Percentiles rank a stretch among this genome's conserved stretches.
Evolutionary conservation across 371 early-diverging fungal genomes (phyloP).

Genomic region (Rhizomucor pusillus): DNA sequence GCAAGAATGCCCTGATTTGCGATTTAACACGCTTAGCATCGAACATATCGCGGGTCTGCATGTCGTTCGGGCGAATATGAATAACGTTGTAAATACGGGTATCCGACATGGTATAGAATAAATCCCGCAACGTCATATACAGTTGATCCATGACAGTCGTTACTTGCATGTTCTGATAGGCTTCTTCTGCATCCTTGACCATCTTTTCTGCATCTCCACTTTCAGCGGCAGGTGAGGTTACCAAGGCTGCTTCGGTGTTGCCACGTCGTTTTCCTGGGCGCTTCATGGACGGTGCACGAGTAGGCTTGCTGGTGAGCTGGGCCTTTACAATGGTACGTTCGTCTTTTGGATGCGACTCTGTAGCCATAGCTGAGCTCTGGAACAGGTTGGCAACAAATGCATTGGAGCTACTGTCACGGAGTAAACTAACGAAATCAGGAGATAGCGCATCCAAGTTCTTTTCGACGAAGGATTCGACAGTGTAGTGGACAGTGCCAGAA

Average conservation of each 20-base stretch:
- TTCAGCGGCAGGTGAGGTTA: slow-evolving; percentile 13
- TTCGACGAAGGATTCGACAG: slow-evolving; percentile 66
- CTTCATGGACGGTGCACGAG: slow-evolving; percentile 70
- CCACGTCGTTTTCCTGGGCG: slow-evolving; percentile 37
- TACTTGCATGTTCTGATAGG: slow-evolving; percentile 50
- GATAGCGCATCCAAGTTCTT: slow-evolving; percentile 72
- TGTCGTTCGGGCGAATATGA: slow-evolving; percentile 79
- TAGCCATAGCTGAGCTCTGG: slow-evolving; percentile 74
- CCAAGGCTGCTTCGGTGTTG: slow-evolving; percentile 3
- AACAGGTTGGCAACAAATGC: slow-evolving; percentile 83
- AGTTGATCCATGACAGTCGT: slow-evolving; percentile 70
- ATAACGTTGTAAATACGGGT: slow-evolving; percentile 87
- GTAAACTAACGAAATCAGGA: slow-evolving; percentile 81
- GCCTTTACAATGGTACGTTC: slow-evolving; percentile 48
- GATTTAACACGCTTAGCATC: slow-evolving; percentile 57
- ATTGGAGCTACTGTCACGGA: slow-evolving; percentile 69
- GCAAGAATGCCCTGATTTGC: slow-evolving; percentile 63
- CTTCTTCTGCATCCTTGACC: slow-evolving; percentile 46
- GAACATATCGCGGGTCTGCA: slow-evolving; percentile 53
- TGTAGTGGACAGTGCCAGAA: slow-evolving; percentile 68
- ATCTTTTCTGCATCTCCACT: slow-evolving; percentile 17
- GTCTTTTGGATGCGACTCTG: slow-evolving; percentile 81
- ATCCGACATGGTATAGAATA: slow-evolving; percentile 68
- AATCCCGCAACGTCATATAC: slow-evolving; percentile 62
- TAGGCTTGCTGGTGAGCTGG: slow-evolving; percentile 63